Conservation (phyloP, 345 rosid species). For the Heritiera littoralis region DNA sequence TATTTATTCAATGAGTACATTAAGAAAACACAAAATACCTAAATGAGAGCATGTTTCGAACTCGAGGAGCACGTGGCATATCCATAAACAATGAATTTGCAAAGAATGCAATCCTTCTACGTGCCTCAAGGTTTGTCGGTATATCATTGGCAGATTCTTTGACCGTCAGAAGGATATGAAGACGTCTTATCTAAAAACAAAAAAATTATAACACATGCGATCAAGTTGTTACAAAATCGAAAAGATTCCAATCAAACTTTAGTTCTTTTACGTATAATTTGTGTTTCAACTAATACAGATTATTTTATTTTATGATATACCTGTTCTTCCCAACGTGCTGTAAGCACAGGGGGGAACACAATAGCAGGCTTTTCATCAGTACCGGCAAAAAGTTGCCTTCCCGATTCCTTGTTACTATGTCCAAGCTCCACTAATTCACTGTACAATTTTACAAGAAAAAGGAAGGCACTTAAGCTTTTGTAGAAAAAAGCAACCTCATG, state of each 20-base stretch:
- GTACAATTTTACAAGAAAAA: constrained; percentile 23
- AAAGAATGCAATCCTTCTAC: constrained; percentile 91
- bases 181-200: constrained; percentile 73
- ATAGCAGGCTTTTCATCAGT: constrained; percentile 86
- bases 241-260: background rate
- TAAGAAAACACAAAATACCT: constrained; percentile 43
- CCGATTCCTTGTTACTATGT: constrained; percentile 84
- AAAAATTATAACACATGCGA: constrained; percentile 17
- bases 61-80: constrained; percentile 93
- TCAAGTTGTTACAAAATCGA: constrained; percentile 4
- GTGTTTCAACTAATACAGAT: constrained; percentile 14
- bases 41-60: constrained; percentile 94
- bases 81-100: constrained; percentile 95
- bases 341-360: constrained; percentile 68
- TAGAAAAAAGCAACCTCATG: background rate
- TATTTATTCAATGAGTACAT: constrained; percentile 3
- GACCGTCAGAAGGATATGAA: constrained; percentile 85
- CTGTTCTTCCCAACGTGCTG: constrained; percentile 97
- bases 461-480: background rate
- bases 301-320: constrained; percentile 31
- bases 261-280: constrained; percentile 1
- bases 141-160: constrained; percentile 89
- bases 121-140: constrained; percentile 96
- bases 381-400: constrained; percentile 95
- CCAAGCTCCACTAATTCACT: constrained; percentile 88